Percentiles rank a stretch among this genome's conserved stretches.
phyloP scores from a whole-genome alignment of 169 alveolate species.

The Plasmodium vinckei region DNA sequence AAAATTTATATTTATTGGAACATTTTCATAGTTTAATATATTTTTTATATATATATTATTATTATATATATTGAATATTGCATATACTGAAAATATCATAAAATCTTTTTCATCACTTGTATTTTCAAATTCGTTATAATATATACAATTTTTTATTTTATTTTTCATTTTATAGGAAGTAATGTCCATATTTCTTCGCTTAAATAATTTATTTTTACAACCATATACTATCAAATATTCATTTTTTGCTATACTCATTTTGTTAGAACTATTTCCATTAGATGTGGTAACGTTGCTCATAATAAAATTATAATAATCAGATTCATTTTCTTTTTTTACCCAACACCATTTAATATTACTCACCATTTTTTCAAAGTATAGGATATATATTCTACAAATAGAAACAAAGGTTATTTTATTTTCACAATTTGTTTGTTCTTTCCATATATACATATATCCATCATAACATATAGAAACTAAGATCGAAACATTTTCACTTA shows the following conservation, averaged over 20 bases:
- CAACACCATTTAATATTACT: slow-evolving; percentile 62
- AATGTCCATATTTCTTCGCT: not conserved
- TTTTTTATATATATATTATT: slow-evolving; percentile 59
- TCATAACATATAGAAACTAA: slow-evolving; percentile 56
- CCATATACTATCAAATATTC: slow-evolving; percentile 74
- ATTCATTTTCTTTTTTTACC: slow-evolving; percentile 38
- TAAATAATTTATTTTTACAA: slow-evolving; percentile 7
- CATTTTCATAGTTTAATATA: slow-evolving; percentile 48
- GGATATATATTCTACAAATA: slow-evolving; percentile 56
- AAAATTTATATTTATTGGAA: slow-evolving; percentile 48
- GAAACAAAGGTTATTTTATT: slow-evolving; percentile 66
- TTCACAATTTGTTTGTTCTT: slow-evolving; percentile 44
- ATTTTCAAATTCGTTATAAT: slow-evolving; percentile 5
- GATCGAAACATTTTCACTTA: slow-evolving; percentile 26
- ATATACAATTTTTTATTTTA: slow-evolving; percentile 19
- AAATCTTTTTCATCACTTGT: slow-evolving; percentile 2
- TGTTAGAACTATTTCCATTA: slow-evolving; percentile 9
- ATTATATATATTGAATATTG: slow-evolving; percentile 58
- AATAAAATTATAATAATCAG: slow-evolving; percentile 5
- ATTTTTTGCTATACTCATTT: slow-evolving; percentile 26
- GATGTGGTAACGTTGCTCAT: not conserved
- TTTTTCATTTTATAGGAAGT: not conserved
- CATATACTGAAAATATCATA: slow-evolving; percentile 36
- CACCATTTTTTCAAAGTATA: slow-evolving; percentile 18
- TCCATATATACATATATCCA: slow-evolving; percentile 76